Conservation (phyloP, 2,329 filamentous ascomycete species). For the Nothophaeocryptopus gaeumannii region DNA sequence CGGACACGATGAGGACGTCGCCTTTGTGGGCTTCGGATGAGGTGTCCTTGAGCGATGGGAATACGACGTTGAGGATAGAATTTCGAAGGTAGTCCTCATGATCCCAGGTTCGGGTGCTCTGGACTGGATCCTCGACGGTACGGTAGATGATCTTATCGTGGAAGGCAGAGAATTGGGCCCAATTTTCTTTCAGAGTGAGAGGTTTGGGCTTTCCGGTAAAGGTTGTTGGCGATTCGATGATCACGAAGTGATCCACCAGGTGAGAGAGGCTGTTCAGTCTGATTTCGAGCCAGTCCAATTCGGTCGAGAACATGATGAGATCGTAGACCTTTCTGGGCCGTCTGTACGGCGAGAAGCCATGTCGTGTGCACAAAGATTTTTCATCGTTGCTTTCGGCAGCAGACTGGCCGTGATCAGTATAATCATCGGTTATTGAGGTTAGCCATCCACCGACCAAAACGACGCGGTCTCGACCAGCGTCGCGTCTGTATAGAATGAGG, state of each 20-base stretch:
- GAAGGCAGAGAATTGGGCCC: conserved; percentile 52
- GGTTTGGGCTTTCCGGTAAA: conserved; percentile 59
- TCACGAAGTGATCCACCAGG: conserved; percentile 63
- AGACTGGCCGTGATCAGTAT: too few species aligned
- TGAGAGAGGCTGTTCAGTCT: conserved; percentile 57
- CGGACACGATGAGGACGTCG: conserved; percentile 59
- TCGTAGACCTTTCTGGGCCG: conserved; percentile 55
- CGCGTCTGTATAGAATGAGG: too few species aligned
- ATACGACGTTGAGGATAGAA: conserved; percentile 57
- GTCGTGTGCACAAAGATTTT: conserved; percentile 7
- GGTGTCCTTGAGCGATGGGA: conserved; percentile 47
- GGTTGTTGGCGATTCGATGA: conserved; percentile 58
- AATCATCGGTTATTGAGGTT: too few species aligned
- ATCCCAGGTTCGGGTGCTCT: conserved; percentile 47
- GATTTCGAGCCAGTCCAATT: conserved; percentile 65
- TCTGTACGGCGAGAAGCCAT: conserved; percentile 3
- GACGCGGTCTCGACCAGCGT: too few species aligned
- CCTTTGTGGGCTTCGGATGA: conserved; percentile 42
- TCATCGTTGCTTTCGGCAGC: neutral
- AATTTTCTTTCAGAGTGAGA: conserved; percentile 52
- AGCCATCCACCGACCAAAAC: too few species aligned
- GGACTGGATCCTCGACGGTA: conserved; percentile 45
- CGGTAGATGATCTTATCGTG: conserved; percentile 62
- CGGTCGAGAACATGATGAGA: conserved; percentile 60
- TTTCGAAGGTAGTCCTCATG: conserved; percentile 55